A percentile compares a stretch with the other conserved stretches of the same genome.
These are phyloP conservation scores for Ambrosiella xylebori DNA, from an alignment of 2,329 filamentous ascomycete species.

Conservation along the genomic window DNA sequence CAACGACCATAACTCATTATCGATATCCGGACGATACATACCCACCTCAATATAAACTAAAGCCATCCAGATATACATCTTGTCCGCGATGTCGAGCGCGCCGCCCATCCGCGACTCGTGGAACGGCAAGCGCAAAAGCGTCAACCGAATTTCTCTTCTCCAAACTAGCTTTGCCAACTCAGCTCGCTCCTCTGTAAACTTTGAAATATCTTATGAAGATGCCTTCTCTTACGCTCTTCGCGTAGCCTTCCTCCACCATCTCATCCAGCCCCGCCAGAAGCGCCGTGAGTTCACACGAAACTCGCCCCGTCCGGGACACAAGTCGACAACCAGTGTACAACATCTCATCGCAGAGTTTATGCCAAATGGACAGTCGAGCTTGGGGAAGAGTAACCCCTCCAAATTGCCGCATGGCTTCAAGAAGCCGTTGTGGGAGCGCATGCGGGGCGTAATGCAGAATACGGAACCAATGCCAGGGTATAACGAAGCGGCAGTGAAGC, in stretches of 20 bases:
- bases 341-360: slow-evolving; percentile 10
- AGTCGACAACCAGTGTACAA: slow-evolving; percentile 50
- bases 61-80: not conserved
- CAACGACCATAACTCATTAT: too few species aligned
- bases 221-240: slow-evolving; percentile 84
- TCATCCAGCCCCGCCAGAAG: slow-evolving; percentile 79
- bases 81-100: slow-evolving; percentile 12
- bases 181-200: slow-evolving; percentile 17
- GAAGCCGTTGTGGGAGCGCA: slow-evolving; percentile 44
- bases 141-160: slow-evolving; percentile 14
- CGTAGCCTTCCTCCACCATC: slow-evolving; percentile 78
- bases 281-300: slow-evolving; percentile 69
- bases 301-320: slow-evolving; percentile 33
- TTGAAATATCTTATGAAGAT: slow-evolving; percentile 50
- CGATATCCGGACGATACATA: too few species aligned
- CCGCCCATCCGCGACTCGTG: slow-evolving; percentile 8
- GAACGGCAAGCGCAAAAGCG: slow-evolving; percentile 10
- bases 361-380: slow-evolving; percentile 4
- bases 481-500: slow-evolving; percentile 76
- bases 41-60: too few species aligned
- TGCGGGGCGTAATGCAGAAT: slow-evolving; percentile 65
- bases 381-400: slow-evolving; percentile 19
- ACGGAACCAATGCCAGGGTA: slow-evolving; percentile 75
- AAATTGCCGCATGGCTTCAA: slow-evolving; percentile 43
- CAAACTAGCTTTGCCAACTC: slow-evolving; percentile 13